Evolutionary conservation across 1,139 yeast species (phyloP), one percentile per base, ranked within the genome.

Genomic region (Blastobotrys raffinosifermentans): DNA sequence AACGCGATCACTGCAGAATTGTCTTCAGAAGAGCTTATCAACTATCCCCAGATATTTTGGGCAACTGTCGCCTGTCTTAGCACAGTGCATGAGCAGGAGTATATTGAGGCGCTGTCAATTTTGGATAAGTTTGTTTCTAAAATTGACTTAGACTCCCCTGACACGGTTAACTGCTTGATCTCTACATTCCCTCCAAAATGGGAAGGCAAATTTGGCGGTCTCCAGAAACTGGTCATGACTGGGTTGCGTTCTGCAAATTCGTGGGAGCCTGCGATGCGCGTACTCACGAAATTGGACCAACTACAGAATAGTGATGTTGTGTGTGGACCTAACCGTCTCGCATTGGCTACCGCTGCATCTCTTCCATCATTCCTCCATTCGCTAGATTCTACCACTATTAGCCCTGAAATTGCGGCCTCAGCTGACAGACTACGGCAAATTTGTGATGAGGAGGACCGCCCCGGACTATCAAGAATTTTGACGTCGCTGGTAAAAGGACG

Each of bases 31-130:
- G 82, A 84, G 47, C 64, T 91, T 45, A 80, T 84, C 43, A 85
- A 84, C 47, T 86, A 81, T 57, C 98, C 98, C 0, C 97, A 89
- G 56, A 63, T 91, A 27, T 93, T 91, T 57, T 93, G 99, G 99
- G 83, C 91, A 1, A 77, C 93, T 21, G 94, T 89, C 19, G 98
- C 98, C 1, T 83, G 96, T 51, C 65, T 91, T 48, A 80, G 82
- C 40, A 86, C 96, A 0, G 73, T 87, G 25, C 95, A 87, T 52
- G 98, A 93, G 58, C 89, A 82, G 51, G 98, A 93, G 55, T 93
- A 83, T 54, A 76, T 86, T 37, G 98, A 91, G 55, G 84, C 83
- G 0, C 64, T 91, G 29, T 81, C 93, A 0, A 78, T 93, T 2
- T 64, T 91, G 55, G 76, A 87, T 25, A 86, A 84, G 51, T 81